phyloP scores from a whole-genome alignment of 2,329 filamentous ascomycete genomes.

The Alternaria postmessia region DNA sequence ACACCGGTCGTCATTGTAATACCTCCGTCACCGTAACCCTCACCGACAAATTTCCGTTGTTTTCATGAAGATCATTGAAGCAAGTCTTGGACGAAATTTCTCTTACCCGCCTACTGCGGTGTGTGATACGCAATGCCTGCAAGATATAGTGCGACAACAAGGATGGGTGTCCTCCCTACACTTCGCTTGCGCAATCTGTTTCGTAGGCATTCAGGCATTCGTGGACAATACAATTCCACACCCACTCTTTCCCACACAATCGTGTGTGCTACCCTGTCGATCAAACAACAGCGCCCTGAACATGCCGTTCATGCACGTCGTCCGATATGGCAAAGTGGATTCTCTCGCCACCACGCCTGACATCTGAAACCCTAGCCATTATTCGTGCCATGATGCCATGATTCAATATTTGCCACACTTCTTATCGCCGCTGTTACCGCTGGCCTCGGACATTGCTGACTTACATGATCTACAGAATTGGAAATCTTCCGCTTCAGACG shows the following conservation, averaged over 20 bases:
- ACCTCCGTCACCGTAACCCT: neutral
- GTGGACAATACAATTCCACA: conserved; percentile 6
- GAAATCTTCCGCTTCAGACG: neutral
- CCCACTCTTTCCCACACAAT: conserved; percentile 13
- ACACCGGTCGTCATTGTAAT: neutral
- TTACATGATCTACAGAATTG: neutral
- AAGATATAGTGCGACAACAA: conserved; percentile 1
- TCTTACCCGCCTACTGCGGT: neutral
- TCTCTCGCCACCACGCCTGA: conserved; percentile 7
- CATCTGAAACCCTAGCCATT: conserved; percentile 15
- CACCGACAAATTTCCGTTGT: conserved; percentile 7
- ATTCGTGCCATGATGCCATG: conserved; percentile 6
- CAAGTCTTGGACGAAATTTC: neutral
- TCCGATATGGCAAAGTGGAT: conserved; percentile 12
- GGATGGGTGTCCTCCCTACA: conserved; percentile 3
- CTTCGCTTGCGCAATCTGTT: conserved; percentile 17
- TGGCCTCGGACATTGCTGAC: conserved; percentile 13
- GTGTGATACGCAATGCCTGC: neutral
- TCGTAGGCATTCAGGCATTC: conserved; percentile 13
- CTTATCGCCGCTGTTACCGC: conserved; percentile 1
- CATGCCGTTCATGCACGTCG: conserved; percentile 16
- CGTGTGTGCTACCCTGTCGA: conserved; percentile 12
- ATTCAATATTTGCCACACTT: conserved; percentile 4
- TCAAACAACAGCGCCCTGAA: conserved; percentile 17
- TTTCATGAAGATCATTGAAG: neutral